A percentile compares a stretch with the other conserved stretches of the same genome.
phyloP scores from a whole-genome alignment of 306 rosid genomes.

The Casuarina equisetifolia region DNA sequence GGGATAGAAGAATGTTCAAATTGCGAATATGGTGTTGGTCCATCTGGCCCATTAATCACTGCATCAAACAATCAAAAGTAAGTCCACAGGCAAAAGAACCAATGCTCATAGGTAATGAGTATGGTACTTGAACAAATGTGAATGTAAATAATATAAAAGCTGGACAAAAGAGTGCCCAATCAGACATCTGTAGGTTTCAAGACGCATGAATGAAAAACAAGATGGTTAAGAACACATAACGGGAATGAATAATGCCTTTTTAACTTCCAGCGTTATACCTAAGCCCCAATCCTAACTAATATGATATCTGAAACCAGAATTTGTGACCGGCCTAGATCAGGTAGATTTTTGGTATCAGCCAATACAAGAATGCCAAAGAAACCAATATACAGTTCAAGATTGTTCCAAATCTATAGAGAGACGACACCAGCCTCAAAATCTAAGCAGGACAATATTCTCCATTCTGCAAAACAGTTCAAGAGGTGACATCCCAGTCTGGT shows the following conservation, averaged over 20 bases:
- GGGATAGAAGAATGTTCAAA: slow-evolving; percentile 90
- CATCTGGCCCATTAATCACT: slow-evolving; percentile 82
- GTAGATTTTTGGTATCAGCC: neutral
- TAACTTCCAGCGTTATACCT: neutral
- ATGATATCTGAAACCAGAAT: neutral
- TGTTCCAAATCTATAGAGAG: neutral
- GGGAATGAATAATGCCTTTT: neutral
- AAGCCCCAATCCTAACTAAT: neutral
- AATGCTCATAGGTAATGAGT: neutral
- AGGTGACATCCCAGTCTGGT: neutral
- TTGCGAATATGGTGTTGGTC: slow-evolving; percentile 78
- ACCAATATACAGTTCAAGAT: neutral
- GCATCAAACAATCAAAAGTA: slow-evolving; percentile 24
- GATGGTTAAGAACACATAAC: neutral
- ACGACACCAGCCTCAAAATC: neutral
- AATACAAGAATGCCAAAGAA: neutral
- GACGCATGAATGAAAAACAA: neutral
- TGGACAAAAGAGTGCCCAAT: neutral
- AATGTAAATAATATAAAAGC: slow-evolving; percentile 3
- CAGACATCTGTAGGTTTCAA: neutral
- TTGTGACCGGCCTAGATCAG: neutral
- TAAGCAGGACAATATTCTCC: neutral
- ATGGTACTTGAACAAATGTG: too few relatives aligned
- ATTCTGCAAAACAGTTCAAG: too few relatives aligned
- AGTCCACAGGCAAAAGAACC: slow-evolving; percentile 8